These are phyloP conservation scores for Boletales sp. DNA, from an alignment of 768 basidiomycete genomes.

Conservation along the genomic window DNA sequence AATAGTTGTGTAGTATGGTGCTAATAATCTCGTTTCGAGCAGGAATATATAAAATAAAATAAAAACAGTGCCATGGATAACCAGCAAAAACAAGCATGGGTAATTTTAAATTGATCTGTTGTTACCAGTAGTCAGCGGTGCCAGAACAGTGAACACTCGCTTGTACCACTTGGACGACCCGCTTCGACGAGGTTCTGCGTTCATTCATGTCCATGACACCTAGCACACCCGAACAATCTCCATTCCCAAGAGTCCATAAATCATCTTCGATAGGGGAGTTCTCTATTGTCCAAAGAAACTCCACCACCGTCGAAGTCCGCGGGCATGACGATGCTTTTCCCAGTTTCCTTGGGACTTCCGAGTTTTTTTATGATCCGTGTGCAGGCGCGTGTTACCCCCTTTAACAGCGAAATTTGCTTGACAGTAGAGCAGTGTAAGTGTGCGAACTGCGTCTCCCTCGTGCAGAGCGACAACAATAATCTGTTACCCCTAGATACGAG, in stretches of 20 bases:
- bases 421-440: conserved; percentile 26
- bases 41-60: conserved; percentile 4
- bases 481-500: conserved; percentile 52
- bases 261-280: conserved; percentile 20
- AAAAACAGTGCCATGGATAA: too few species aligned
- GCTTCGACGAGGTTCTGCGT: too few species aligned
- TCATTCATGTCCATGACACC: conserved; percentile 8
- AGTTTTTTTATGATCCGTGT: conserved; percentile 66
- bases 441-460: not conserved
- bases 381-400: conserved; percentile 48
- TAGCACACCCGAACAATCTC: not conserved
- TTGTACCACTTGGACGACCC: not conserved
- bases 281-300: conserved; percentile 40
- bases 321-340: conserved; percentile 46
- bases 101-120: too few species aligned
- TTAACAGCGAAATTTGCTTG: conserved; percentile 4
- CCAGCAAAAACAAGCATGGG: too few species aligned
- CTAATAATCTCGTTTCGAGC: not conserved
- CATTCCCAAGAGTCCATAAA: not conserved
- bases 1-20: conserved; percentile 3
- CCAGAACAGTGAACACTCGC: too few species aligned
- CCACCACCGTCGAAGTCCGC: conserved; percentile 66
- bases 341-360: conserved; percentile 48
- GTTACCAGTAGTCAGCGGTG: too few species aligned
- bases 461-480: conserved; percentile 5